Percentiles rank a stretch among this genome's conserved stretches.
These are phyloP conservation scores for Sinapis alba DNA, from an alignment of 441 rosid genomes.

Conservation along the genomic window DNA sequence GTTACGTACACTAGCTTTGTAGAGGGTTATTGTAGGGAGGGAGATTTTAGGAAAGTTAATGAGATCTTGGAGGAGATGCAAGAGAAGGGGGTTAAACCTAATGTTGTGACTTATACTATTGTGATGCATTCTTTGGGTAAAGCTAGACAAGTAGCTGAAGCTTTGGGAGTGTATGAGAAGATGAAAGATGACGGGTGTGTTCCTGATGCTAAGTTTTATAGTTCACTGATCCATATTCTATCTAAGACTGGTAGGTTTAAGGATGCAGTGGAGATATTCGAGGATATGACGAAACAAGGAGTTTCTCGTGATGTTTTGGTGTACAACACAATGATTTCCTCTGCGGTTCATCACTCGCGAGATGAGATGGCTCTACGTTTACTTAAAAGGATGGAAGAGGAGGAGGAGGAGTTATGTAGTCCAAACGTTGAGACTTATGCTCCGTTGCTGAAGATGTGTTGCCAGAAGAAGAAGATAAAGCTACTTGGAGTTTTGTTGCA, in stretches of 20 bases:
- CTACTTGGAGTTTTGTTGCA: constrained; percentile 53
- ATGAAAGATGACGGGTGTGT: constrained; percentile 71
- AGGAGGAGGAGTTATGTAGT: constrained; percentile 42
- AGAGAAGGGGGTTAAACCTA: constrained; percentile 60
- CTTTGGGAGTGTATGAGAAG: constrained; percentile 64
- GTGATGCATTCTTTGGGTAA: constrained; percentile 73
- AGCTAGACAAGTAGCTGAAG: constrained; percentile 61
- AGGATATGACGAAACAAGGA: constrained; percentile 77
- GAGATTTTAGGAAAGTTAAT: constrained; percentile 66
- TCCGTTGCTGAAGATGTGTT: constrained; percentile 72
- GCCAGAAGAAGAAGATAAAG: constrained; percentile 70
- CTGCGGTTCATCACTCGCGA: constrained; percentile 51
- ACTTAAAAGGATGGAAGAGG: constrained; percentile 64
- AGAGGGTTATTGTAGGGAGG: constrained; percentile 60
- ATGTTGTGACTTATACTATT: constrained; percentile 60
- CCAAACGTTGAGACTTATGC: constrained; percentile 65
- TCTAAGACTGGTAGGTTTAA: constrained; percentile 67
- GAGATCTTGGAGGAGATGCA: constrained; percentile 65
- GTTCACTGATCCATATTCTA: constrained; percentile 37
- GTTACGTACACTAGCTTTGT: constrained; percentile 69
- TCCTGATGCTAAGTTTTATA: constrained; percentile 65
- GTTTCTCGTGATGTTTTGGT: constrained; percentile 50
- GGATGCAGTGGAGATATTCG: constrained; percentile 65
- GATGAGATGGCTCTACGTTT: constrained; percentile 65
- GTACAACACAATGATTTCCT: constrained; percentile 62